Evolutionary conservation across 495 filamentous ascomycete species (phyloP), one percentile per base, ranked within the genome.

Genomic region (Penicillium alfredii): DNA sequence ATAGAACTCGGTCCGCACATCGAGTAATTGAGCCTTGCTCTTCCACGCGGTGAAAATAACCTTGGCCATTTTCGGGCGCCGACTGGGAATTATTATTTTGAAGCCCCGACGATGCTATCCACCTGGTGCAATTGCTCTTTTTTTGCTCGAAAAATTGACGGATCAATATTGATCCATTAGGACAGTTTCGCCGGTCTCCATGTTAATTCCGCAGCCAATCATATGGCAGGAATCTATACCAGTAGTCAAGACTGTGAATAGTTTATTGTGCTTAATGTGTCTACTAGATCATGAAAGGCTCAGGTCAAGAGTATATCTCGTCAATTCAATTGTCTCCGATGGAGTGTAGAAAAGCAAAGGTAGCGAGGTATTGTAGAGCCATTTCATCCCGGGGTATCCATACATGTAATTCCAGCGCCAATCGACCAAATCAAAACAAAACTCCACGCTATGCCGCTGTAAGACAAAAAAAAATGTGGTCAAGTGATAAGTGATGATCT

Each of bases 41-140:
- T 84, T 81, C 86, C 86, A 93, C 20, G 86, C 83, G 19, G 84
- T 89, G 58, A 85, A 78, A 12, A 82, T 70, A 53, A 87, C 83
- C 55, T 81, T 81, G 3, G 83, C 74, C 84, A 87, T 86, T 38
- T 20, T 51, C 23, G 11, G 11, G 4, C n/a, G 15, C 17, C 18
- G 32, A n/a, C 3, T 9, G 4, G 5, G 14, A 33, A 26, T 33
- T 13, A 25, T 29, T 16, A 30, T 18, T 30, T 19, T 11, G 25
- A 15, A 8, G 25, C 18, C 17, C 20, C n/a, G 14, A n/a, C 11
- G 10, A 16, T 21, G 11, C 20, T 14, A 8, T 13, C 15, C 29
- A 20, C 8, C 17, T 31, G 18, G 23, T 17, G 26, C 8, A 16
- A 17, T 37, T 20, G 31, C 23, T 39, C 20, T 8, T 25, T 30